Percentiles rank a stretch among this genome's conserved stretches.
These are phyloP conservation scores for Pyronema omphalodes DNA, from an alignment of 495 filamentous ascomycete genomes.

Conservation along the genomic window DNA sequence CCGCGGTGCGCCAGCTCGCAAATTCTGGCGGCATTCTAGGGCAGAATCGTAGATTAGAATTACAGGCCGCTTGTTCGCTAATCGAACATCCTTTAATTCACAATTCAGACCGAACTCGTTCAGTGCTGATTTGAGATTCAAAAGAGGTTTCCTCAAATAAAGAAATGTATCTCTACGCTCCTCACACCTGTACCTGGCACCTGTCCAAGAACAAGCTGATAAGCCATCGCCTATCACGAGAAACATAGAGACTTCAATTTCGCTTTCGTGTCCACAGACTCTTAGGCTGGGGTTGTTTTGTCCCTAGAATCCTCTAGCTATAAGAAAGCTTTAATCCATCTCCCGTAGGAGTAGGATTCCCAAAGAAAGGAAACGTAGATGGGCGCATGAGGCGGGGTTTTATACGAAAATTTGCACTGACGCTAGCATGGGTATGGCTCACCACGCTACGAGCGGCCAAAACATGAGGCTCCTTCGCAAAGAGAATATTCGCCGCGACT, in stretches of 20 bases:
- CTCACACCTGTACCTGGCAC: neutral
- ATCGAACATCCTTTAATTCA: neutral
- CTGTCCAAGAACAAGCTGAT: neutral
- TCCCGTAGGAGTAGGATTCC: too few species aligned
- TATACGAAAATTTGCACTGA: too few species aligned
- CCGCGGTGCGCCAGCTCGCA: too few species aligned
- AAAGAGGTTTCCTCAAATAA: neutral
- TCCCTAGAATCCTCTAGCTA: slow-evolving; percentile 1
- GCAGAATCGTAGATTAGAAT: neutral
- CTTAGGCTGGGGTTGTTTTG: neutral
- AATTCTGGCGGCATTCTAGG: neutral
- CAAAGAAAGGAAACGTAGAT: too few species aligned
- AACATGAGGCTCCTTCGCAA: too few species aligned
- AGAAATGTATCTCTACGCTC: neutral
- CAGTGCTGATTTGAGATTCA: neutral
- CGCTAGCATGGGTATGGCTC: too few species aligned
- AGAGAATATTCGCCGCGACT: too few species aligned
- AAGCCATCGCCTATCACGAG: slow-evolving; percentile 3
- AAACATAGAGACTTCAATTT: neutral
- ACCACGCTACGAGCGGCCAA: too few species aligned
- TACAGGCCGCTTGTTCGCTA: neutral
- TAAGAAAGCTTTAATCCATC: neutral
- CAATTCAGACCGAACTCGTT: neutral
- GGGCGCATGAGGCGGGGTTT: too few species aligned
- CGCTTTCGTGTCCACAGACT: slow-evolving; percentile 1